Evolutionary conservation across 805 yeast genomes (phyloP).

Genomic region (Danielozyma ontarioensis): DNA sequence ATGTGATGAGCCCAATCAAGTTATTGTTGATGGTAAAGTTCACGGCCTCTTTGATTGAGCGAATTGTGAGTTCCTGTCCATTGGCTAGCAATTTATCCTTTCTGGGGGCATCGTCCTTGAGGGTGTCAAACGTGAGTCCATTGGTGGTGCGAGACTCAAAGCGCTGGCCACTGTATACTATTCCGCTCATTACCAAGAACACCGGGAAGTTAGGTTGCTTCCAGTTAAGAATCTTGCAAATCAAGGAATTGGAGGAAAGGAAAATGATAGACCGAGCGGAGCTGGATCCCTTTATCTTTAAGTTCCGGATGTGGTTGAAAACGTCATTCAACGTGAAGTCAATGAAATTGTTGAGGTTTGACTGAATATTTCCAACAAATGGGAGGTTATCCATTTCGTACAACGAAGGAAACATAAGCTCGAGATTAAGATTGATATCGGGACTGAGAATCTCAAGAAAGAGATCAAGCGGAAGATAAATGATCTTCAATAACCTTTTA

Average conservation of each 20-base stretch:
- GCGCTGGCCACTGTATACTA: conserved; percentile 29
- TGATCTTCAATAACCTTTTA: conserved; percentile 39
- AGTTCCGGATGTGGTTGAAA: conserved; percentile 66
- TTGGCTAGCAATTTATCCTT: conserved; percentile 16
- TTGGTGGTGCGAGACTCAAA: conserved; percentile 39
- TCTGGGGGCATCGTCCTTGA: conserved; percentile 2
- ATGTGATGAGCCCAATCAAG: conserved; percentile 76
- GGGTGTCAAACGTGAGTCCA: conserved; percentile 30
- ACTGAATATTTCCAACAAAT: conserved; percentile 35
- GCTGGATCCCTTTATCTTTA: conserved; percentile 17
- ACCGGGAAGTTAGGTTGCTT: conserved; percentile 98
- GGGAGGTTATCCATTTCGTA: conserved; percentile 35
- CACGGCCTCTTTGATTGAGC: conserved; percentile 79
- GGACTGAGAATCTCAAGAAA: conserved; percentile 53
- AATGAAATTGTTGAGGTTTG: conserved; percentile 66
- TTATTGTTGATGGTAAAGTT: conserved; percentile 78
- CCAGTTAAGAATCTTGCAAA: conserved; percentile 95
- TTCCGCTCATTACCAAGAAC: conserved; percentile 74
- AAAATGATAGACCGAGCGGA: conserved; percentile 68
- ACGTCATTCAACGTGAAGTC: conserved; percentile 68
- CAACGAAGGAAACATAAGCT: conserved; percentile 70
- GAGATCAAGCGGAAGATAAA: conserved; percentile 56
- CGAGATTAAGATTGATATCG: conserved; percentile 64
- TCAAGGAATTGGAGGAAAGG: conserved; percentile 79
- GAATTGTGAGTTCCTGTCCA: conserved; percentile 42